Conservation (phyloP, 805 yeast species). For the Metahyphopichia silvanorum region DNA sequence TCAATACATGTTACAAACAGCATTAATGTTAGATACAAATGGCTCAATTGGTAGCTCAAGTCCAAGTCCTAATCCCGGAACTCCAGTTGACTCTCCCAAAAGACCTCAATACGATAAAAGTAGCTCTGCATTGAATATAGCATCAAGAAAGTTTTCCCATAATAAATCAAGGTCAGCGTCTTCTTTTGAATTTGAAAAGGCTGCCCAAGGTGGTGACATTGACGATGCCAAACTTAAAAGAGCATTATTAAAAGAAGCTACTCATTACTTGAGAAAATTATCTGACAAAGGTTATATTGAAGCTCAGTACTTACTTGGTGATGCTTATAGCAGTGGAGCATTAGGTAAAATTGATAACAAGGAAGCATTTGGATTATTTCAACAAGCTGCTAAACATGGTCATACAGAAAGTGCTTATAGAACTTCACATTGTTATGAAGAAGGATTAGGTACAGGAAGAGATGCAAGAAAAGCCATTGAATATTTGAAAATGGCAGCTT, state of each 20-base stretch:
- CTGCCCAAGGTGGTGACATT: conserved; percentile 8
- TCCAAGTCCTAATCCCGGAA: not conserved
- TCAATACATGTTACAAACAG: conserved; percentile 84
- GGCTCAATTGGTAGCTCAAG: not conserved
- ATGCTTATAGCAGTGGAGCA: conserved; percentile 81
- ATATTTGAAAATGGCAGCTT: conserved; percentile 80
- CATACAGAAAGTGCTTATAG: conserved; percentile 91
- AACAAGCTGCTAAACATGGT: conserved; percentile 89
- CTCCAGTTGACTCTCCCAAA: conserved; percentile 2
- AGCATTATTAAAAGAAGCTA: conserved; percentile 74
- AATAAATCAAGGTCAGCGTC: conserved; percentile 18
- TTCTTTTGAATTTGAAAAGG: conserved; percentile 15
- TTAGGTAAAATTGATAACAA: conserved; percentile 75
- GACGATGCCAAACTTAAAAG: conserved; percentile 36
- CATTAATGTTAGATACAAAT: conserved; percentile 51
- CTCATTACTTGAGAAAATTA: conserved; percentile 61
- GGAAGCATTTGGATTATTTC: conserved; percentile 75
- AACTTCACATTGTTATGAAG: conserved; percentile 87
- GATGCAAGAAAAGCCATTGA: conserved; percentile 86
- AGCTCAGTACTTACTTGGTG: conserved; percentile 91
- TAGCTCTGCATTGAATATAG: conserved; percentile 5
- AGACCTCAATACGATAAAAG: conserved; percentile 4
- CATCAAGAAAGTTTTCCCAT: conserved; percentile 12
- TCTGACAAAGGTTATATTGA: conserved; percentile 81
- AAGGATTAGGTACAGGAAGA: conserved; percentile 88